These are phyloP conservation scores for Apiotrichum brassicae DNA, from an alignment of 1,284 basidiomycete genomes.

Conservation along the genomic window DNA sequence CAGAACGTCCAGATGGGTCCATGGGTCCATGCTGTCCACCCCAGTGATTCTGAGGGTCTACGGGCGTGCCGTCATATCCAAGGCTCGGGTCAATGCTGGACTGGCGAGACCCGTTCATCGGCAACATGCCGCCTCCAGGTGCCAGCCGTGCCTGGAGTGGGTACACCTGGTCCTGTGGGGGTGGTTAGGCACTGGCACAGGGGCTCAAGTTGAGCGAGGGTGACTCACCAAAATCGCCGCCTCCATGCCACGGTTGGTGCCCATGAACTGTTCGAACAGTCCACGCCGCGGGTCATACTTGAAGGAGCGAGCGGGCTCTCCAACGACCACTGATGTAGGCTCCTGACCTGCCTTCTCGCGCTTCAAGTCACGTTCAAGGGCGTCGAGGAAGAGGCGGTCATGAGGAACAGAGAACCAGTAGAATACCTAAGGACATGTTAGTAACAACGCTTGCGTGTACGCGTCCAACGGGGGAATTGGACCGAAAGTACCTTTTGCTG, in stretches of 20 bases:
- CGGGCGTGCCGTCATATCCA: conserved; percentile 8
- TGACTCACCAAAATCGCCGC: conserved; percentile 23
- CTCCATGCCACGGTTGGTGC: conserved; percentile 38
- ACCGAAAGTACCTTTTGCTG: conserved; percentile 29
- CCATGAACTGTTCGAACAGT: conserved; percentile 75
- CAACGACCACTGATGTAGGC: conserved; percentile 65
- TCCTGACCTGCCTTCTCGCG: conserved; percentile 81
- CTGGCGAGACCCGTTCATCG: conserved; percentile 10
- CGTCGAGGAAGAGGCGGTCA: conserved; percentile 89
- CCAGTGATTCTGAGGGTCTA: conserved; percentile 10
- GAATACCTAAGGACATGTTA: conserved; percentile 49
- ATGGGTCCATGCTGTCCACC: conserved; percentile 3
- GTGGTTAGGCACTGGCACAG: not conserved
- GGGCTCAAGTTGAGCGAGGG: not conserved
- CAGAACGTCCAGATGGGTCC: conserved; percentile 7
- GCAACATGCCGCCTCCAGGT: not conserved
- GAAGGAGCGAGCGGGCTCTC: conserved; percentile 65
- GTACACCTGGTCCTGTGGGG: conserved; percentile 19
- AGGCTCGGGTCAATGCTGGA: conserved; percentile 15
- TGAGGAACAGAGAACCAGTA: conserved; percentile 89
- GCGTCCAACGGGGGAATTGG: no score
- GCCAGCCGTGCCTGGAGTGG: conserved; percentile 20
- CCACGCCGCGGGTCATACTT: conserved; percentile 72
- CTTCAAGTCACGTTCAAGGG: conserved; percentile 85
- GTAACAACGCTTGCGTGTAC: not conserved